Evolutionary conservation across 1,284 basidiomycete species (phyloP), one percentile per base, ranked within the genome.

Genomic region (Acaromyces ingoldii): DNA sequence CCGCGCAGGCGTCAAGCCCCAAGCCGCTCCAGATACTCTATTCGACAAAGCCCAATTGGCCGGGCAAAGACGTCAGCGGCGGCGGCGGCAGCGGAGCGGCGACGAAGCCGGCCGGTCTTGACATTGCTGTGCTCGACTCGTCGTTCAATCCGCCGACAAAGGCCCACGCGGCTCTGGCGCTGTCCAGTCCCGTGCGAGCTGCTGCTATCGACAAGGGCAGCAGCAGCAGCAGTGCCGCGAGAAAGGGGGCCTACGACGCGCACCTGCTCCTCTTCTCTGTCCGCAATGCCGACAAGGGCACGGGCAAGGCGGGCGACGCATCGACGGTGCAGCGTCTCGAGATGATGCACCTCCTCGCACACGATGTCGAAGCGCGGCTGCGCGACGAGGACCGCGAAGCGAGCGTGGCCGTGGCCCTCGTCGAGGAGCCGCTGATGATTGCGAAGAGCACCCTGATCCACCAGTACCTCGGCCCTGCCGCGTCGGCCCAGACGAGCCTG

Each of bases 101-200:
- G 34, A 37, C 3, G 36, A 37, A 3, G 36, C 4, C 24, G 19
- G 3, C 3, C 15, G 3, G 13, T 9, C 45, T 53, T 4, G 60
- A 69, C 47, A 76, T 82, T 31, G 74, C 79, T 2, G 81, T 95
- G 17, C 81, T 97, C 30, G 92, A 97, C 70, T 87, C 90, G 0
- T 92, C 89, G 0, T 97, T 91, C 79, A 96, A 98, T 68, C 92
- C 93, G 1, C 93, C 93, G 0, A 91, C 89, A 0, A 76, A 81
- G 10, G 91, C 93, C 0, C 92, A 98, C 72, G 81, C 87, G 51
- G 85, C 87, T 0, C 83, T 96, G 40, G 84, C 84, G 17, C 64
- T 51, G 25, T 49, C 47, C n/a, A 22, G n/a, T 24, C 17, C 26
- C 33, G 28, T 47, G 10, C 3, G 34, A 29, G 28, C 11, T n/a